phyloP scores from a whole-genome alignment of 495 filamentous ascomycete genomes.

The Penicillium waksmanii region DNA sequence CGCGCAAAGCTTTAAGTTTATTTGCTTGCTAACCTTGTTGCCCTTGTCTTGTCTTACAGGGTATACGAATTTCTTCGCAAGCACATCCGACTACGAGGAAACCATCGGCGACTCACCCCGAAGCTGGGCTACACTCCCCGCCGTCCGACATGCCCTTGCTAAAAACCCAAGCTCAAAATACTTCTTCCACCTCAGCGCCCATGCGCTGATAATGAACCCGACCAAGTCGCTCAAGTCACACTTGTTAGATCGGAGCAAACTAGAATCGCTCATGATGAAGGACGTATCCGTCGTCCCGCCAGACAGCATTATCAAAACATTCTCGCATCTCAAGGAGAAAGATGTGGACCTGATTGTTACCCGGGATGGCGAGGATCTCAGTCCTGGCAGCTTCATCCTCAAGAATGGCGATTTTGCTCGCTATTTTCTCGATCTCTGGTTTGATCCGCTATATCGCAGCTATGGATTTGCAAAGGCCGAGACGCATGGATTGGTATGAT shows the following conservation, averaged over 20 bases:
- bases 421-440: conserved; percentile 96
- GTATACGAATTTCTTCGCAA: conserved; percentile 84
- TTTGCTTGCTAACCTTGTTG: neutral
- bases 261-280: conserved; percentile 82
- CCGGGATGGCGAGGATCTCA: conserved; percentile 83
- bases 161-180: conserved; percentile 71
- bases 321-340: conserved; percentile 73
- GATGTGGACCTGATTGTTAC: conserved; percentile 83
- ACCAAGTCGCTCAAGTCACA: conserved; percentile 67
- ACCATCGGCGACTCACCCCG: conserved; percentile 63
- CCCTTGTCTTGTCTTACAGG: conserved; percentile 55
- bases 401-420: conserved; percentile 85
- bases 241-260: conserved; percentile 63
- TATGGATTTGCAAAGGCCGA: conserved; percentile 98
- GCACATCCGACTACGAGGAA: conserved; percentile 68
- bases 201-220: conserved; percentile 91
- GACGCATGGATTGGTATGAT: conserved; percentile 81
- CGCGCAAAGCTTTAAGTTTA: neutral
- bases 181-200: conserved; percentile 83
- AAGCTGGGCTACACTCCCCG: conserved; percentile 80
- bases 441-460: conserved; percentile 86
- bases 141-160: conserved; percentile 88
- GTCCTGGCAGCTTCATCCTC: conserved; percentile 76
- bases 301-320: conserved; percentile 95
- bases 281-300: conserved; percentile 89